Percentiles rank a stretch among this genome's conserved stretches.
These are phyloP conservation scores for Penicillium sp. DNA, from an alignment of 2,329 filamentous ascomycete genomes.

Conservation along the genomic window DNA sequence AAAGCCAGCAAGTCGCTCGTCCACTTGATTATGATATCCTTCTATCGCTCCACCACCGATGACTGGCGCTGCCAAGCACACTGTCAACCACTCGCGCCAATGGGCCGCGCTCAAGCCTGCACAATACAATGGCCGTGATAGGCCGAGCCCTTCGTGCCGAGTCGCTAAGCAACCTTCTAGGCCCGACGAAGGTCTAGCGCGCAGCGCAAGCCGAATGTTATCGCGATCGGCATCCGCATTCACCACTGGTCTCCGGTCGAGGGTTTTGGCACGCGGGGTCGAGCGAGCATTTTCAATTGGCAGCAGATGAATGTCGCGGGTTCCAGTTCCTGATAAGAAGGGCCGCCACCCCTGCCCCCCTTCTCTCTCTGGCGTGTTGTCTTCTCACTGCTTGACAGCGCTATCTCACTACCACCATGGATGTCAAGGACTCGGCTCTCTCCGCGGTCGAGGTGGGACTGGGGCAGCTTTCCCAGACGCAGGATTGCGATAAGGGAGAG, in stretches of 20 bases:
- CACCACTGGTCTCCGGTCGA: constrained; percentile 17
- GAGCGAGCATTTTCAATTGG: constrained; percentile 6
- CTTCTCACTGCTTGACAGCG: neutral
- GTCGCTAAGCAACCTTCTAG: constrained; percentile 20
- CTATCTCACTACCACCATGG: constrained; percentile 11
- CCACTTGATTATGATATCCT: too few species aligned
- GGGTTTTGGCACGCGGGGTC: constrained; percentile 13
- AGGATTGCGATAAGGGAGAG: constrained; percentile 23
- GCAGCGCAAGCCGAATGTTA: constrained; percentile 9
- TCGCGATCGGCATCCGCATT: constrained; percentile 18
- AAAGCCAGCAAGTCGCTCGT: too few species aligned
- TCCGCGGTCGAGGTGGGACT: constrained; percentile 17
- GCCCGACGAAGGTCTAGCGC: constrained; percentile 8
- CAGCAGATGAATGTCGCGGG: neutral
- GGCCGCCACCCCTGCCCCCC: neutral
- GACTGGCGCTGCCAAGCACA: too few species aligned
- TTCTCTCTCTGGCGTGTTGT: neutral
- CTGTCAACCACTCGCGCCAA: too few species aligned
- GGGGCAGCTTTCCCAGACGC: constrained; percentile 3
- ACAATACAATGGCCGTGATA: too few species aligned
- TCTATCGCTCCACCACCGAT: too few species aligned
- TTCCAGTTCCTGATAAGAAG: too few species aligned
- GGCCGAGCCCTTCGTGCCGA: too few species aligned
- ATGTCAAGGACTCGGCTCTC: constrained; percentile 12
- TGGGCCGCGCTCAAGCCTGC: too few species aligned